Base-by-base conservation (phyloP, 176 grass and related monocot genomes). In the Oryza nivara region DNA sequence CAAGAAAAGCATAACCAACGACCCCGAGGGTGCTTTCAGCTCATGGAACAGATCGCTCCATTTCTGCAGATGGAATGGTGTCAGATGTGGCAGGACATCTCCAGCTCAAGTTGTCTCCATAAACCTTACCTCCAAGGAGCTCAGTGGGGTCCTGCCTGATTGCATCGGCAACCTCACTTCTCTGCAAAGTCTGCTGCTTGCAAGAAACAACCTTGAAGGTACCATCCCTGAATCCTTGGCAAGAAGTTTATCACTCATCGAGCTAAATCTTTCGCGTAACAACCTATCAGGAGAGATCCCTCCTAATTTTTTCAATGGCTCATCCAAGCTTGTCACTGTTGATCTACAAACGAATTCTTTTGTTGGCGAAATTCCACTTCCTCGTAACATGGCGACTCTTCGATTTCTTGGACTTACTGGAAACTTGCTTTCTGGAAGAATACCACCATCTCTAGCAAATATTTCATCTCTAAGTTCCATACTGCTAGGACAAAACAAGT, bases 11-110 rank as follows among this genome's bases (percentile, higher is more conserved):
- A 12, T 93, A 58, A 67, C 61, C 0, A 17, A 0, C 9, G 73
- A 85, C 14, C 78, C 85, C 2, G 2, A 5, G 4, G 14, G 68
- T 7, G 85, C 26, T 3, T 58, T 90, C 3, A 0, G 10, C 17
- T 85, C 88, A 25, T 93, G 91, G 88, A 51, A 65, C 3, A 36
- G 3, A 0, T 83, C 85, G 0, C 34, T 90, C 22, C 32, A 75
- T 46, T 88, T 83, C 78, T 90, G 88, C 70, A 23, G 9, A 7
- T 93, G 91, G 91, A 43, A 26, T 2, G 91, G 91, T 20, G 82
- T 93, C 22, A 48, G 4, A 10, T 93, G 91, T 65, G 19, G 78
- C 69, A 75, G 1, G 1, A n/a, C 52, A 15, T 45, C 54, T 3
- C 81, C 66, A 11, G 28, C 4, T 48, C 86, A 81, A 2, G 92